phyloP scores from a whole-genome alignment of 495 filamentous ascomycete genomes.

The Aspergillus haitiensis region DNA sequence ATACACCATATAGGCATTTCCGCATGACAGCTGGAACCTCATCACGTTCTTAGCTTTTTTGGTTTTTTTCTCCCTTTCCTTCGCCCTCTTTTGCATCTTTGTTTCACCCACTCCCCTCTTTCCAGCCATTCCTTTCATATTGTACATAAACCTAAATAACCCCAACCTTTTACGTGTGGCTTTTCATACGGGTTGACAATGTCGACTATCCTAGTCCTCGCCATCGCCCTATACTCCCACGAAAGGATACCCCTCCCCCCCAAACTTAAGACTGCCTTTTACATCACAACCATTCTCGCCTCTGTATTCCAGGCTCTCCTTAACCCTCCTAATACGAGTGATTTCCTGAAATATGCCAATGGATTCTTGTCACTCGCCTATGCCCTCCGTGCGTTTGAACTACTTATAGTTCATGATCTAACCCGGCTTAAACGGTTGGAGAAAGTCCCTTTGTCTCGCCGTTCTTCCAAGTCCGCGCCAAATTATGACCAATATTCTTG shows the following conservation, averaged over 20 bases:
- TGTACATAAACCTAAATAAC: background rate
- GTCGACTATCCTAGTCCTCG: slow-evolving; percentile 20
- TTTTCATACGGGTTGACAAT: background rate
- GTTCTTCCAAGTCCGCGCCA: background rate
- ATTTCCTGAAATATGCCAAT: slow-evolving; percentile 22
- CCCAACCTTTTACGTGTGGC: background rate
- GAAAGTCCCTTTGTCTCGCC: slow-evolving; percentile 5
- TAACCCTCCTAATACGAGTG: slow-evolving; percentile 9
- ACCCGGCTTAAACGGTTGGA: slow-evolving; percentile 14
- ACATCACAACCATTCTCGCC: slow-evolving; percentile 6
- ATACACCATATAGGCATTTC: too few relatives aligned
- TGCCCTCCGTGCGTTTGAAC: slow-evolving; percentile 21
- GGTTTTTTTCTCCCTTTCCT: too few relatives aligned
- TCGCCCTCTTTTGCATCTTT: too few relatives aligned
- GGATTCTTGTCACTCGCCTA: slow-evolving; percentile 20
- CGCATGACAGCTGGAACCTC: too few relatives aligned
- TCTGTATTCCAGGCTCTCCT: slow-evolving; percentile 17
- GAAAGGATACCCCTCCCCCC: slow-evolving; percentile 13
- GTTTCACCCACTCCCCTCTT: too few relatives aligned
- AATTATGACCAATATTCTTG: slow-evolving; percentile 15
- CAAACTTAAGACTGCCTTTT: slow-evolving; percentile 6
- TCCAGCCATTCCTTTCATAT: background rate
- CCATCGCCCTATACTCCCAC: slow-evolving; percentile 15
- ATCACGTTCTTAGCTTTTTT: too few relatives aligned
- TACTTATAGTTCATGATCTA: slow-evolving; percentile 20